Percentiles rank a stretch among this genome's conserved stretches.
These are phyloP conservation scores for Populus simonii DNA, from an alignment of 345 rosid genomes.

Conservation along the genomic window DNA sequence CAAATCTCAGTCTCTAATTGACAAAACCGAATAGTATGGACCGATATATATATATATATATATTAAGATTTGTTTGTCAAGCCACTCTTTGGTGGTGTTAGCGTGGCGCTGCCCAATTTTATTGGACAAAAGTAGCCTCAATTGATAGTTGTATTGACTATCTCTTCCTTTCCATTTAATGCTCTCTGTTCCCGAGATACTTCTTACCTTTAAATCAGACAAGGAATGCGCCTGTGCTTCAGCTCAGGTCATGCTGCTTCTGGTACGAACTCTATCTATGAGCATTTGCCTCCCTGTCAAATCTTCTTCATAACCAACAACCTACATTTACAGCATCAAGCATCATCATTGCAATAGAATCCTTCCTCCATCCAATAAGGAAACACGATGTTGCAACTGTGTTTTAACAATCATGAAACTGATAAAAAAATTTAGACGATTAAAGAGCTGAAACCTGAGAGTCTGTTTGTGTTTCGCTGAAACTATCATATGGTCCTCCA, in stretches of 20 bases:
- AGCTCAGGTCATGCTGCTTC: slow-evolving; percentile 58
- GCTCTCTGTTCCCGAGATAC: no score
- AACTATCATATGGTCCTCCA: slow-evolving; percentile 47
- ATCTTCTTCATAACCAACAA: slow-evolving; percentile 91
- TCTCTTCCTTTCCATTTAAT: no score
- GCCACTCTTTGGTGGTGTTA: no score
- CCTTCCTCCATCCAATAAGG: background rate
- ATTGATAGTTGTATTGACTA: no score
- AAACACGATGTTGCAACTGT: background rate
- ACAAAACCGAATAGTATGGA: no score
- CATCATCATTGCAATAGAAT: background rate
- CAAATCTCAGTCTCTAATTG: no score
- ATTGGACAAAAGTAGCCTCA: no score
- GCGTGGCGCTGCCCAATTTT: no score
- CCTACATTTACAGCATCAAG: slow-evolving; percentile 44
- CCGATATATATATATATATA: no score
- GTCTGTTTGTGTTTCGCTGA: slow-evolving; percentile 95
- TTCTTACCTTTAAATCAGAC: no score
- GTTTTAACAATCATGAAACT: slow-evolving; percentile 5
- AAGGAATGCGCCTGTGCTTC: no score
- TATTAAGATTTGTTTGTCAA: no score
- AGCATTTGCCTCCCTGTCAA: slow-evolving; percentile 93
- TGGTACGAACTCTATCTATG: slow-evolving; percentile 85
- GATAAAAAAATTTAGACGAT: slow-evolving; percentile 4
- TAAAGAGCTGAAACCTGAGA: slow-evolving; percentile 66